Conservation (phyloP, 2,329 filamentous ascomycete species). For the Pyrenochaeta sp. region DNA sequence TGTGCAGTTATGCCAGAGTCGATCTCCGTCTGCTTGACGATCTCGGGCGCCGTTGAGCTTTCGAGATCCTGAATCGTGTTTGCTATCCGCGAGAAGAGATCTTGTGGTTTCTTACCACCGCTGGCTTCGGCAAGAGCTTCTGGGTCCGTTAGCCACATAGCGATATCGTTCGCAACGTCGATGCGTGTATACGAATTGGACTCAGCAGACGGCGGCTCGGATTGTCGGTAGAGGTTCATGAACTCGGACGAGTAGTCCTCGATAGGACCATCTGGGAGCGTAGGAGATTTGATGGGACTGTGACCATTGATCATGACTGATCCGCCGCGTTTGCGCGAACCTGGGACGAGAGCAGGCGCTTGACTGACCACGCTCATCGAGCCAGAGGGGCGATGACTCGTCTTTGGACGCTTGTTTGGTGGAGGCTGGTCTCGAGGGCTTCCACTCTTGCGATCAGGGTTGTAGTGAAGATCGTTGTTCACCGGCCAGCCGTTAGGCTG, state of each 20-base stretch:
- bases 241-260: slow-evolving; percentile 80
- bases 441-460: slow-evolving; percentile 57
- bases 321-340: slow-evolving; percentile 67
- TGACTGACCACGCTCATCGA: slow-evolving; percentile 75
- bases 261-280: slow-evolving; percentile 70
- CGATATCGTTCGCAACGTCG: slow-evolving; percentile 75
- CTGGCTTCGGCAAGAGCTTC: slow-evolving; percentile 73
- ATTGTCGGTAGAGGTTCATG: slow-evolving; percentile 74
- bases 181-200: slow-evolving; percentile 83
- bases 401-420: slow-evolving; percentile 80
- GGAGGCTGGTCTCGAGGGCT: slow-evolving; percentile 64
- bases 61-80: slow-evolving; percentile 63
- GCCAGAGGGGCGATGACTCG: slow-evolving; percentile 78
- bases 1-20: slow-evolving; percentile 58
- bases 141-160: slow-evolving; percentile 79
- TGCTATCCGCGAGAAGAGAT: slow-evolving; percentile 74
- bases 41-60: slow-evolving; percentile 58
- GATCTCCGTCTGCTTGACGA: slow-evolving; percentile 63
- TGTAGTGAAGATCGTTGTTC: slow-evolving; percentile 64
- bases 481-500: slow-evolving; percentile 72
- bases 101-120: slow-evolving; percentile 67
- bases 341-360: slow-evolving; percentile 70
- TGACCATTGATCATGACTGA: slow-evolving; percentile 67
- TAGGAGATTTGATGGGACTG: slow-evolving; percentile 80
- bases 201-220: slow-evolving; percentile 63